Conservation (phyloP, 257 asterid species). For the Scutellaria minor region DNA sequence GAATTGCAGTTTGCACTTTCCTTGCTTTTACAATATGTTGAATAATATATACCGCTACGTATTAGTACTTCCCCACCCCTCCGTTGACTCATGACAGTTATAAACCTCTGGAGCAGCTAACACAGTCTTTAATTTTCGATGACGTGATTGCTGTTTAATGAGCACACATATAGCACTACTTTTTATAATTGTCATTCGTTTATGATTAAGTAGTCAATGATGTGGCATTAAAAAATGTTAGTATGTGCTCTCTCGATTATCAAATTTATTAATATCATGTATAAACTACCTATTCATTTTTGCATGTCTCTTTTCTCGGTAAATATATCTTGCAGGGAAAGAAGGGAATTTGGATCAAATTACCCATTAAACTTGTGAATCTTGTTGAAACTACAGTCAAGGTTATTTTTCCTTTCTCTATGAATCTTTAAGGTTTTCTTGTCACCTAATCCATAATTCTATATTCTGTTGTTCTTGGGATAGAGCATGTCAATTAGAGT, state of each 20-base stretch:
- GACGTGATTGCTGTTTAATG: conserved; percentile 1
- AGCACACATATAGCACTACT: background rate
- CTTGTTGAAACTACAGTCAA: conserved; percentile 66
- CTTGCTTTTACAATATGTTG: background rate
- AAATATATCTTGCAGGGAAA: conserved; percentile 58
- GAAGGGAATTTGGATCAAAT: conserved; percentile 80
- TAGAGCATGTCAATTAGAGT: conserved; percentile 8
- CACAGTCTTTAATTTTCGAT: background rate
- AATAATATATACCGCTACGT: background rate
- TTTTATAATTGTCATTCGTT: background rate
- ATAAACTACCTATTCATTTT: background rate
- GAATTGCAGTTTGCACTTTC: background rate
- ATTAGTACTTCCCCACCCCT: conserved; percentile 2
- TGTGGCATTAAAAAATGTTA: background rate
- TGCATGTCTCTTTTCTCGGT: background rate
- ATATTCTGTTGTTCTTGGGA: conserved; percentile 11
- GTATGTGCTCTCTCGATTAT: background rate
- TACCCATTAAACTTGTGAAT: conserved; percentile 63
- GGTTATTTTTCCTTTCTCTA: conserved; percentile 41
- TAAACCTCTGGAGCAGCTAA: conserved; percentile 8
- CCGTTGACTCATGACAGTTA: background rate
- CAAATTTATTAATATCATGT: conserved; percentile 12
- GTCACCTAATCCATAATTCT: background rate
- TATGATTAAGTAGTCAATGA: background rate
- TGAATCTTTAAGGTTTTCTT: conserved; percentile 4